Conservation (phyloP, 352 stramenopile genomes). For the Globisporangium radiosum region DNA sequence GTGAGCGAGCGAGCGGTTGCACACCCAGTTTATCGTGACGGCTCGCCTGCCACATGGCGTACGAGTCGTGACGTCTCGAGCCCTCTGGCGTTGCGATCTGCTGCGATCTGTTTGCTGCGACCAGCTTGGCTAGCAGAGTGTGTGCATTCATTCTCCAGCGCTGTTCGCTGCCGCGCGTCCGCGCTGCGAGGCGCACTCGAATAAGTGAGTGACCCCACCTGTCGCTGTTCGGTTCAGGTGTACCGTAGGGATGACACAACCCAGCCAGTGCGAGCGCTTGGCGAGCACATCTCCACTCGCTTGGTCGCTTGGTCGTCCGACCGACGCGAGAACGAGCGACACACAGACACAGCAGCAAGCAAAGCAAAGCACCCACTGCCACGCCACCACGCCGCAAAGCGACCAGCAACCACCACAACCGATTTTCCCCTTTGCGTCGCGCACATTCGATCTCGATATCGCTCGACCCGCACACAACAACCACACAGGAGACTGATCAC, state of each 20-base stretch:
- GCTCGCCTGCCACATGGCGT: not conserved
- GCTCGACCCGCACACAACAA: not conserved
- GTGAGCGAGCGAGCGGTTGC: too few relatives aligned
- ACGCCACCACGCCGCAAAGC: not conserved
- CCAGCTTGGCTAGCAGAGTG: not conserved
- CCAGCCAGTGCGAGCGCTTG: not conserved
- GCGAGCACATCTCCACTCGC: not conserved
- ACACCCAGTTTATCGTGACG: too few relatives aligned
- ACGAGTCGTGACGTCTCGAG: not conserved
- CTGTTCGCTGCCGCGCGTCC: too few relatives aligned
- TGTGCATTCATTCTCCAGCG: not conserved
- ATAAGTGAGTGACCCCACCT: not conserved
- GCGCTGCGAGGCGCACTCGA: not conserved
- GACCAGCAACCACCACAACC: not conserved
- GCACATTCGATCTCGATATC: constrained; percentile 3
- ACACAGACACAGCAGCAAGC: not conserved
- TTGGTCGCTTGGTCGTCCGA: not conserved
- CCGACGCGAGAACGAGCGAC: too few relatives aligned
- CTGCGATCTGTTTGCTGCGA: not conserved
- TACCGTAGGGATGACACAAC: constrained; percentile 1
- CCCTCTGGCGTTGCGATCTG: not conserved
- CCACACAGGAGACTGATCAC: not conserved
- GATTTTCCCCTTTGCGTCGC: not conserved
- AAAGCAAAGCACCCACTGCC: not conserved
- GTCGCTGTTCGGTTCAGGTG: not conserved